Evolutionary conservation across 805 yeast genomes (phyloP), one percentile per base, ranked within the genome.

Genomic region (Yamadazyma sp.): DNA sequence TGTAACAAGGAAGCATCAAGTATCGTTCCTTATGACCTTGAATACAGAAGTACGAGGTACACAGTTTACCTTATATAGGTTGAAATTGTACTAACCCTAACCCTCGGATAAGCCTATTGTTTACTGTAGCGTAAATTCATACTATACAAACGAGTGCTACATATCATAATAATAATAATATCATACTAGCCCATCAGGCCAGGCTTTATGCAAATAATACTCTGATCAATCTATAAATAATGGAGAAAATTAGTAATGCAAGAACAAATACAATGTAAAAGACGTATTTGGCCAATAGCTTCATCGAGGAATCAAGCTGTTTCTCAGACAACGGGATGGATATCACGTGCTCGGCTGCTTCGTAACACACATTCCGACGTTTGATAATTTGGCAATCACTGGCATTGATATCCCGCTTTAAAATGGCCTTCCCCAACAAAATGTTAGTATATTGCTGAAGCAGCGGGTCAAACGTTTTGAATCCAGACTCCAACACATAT

Each of bases 331-430:
- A 54, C 6, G 73, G 73, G 21, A 68, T 67, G 42, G 64, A 57
- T 11, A 67, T 67, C 18, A 67, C 70, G 38, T 63, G 62, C 33
- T 64, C 71, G 2, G 70, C 69, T 1, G 73, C 71, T 45, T 55
- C 67, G 35, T 50, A 58, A 32, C 74, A 68, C 5, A 68, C 52
- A 10, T 60, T 62, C 34, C 74, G 46, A 28, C 74, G 49, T 33
- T 47, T 52, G 19, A 68, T 57, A 17, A 67, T 46, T 38, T 54
- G 60, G 44, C 72, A 67, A 16, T 60, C 61, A 6, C 28, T 22
- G 2, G 35, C 45, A 15, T 41, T 42, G 21, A 68, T 49, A 5
- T 60, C 63, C 33, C 61, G 45, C 47, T 64, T 66, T 34, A 68
- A 48, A 16, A 68, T 67, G 13, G 71, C 71, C 43, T 53, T 62